Evolutionary conservation across 495 filamentous ascomycete species (phyloP).

Genomic region (Penicillium pancosmium): DNA sequence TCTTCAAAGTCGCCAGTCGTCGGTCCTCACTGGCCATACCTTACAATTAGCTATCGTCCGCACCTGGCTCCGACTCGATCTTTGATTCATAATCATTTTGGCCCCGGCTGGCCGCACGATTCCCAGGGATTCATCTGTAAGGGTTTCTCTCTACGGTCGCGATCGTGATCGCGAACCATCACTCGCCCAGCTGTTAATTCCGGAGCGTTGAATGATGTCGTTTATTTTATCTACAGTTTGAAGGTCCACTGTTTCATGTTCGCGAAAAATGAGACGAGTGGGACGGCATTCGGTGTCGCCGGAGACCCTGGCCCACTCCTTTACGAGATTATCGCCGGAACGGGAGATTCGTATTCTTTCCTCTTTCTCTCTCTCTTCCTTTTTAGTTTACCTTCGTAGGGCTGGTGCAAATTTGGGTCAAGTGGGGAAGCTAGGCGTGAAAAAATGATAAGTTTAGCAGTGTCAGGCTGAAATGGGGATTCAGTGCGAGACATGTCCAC

Average conservation of each 20-base stretch:
- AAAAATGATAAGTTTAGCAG: background rate
- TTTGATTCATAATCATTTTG: background rate
- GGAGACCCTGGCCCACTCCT: background rate
- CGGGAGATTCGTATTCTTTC: constrained; percentile 1
- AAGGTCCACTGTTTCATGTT: constrained; percentile 2
- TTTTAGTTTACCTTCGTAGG: background rate
- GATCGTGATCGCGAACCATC: background rate
- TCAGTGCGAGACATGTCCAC: constrained; percentile 3
- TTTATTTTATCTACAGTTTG: background rate
- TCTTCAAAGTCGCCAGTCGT: background rate
- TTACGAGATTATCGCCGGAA: constrained; percentile 4
- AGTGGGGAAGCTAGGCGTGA: background rate
- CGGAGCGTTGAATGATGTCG: background rate
- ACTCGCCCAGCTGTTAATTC: background rate
- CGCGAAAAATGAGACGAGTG: constrained; percentile 3
- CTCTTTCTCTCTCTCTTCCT: background rate
- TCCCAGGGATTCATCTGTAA: background rate
- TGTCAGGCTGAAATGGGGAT: background rate
- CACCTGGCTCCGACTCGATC: background rate
- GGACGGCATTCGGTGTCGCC: background rate
- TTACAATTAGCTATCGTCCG: background rate
- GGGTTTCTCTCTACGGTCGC: background rate
- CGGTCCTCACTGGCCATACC: background rate
- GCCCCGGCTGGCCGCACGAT: background rate
- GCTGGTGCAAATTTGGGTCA: background rate